phyloP scores from a whole-genome alignment of 2,329 filamentous ascomycete species.

The Beauveria sp. region DNA sequence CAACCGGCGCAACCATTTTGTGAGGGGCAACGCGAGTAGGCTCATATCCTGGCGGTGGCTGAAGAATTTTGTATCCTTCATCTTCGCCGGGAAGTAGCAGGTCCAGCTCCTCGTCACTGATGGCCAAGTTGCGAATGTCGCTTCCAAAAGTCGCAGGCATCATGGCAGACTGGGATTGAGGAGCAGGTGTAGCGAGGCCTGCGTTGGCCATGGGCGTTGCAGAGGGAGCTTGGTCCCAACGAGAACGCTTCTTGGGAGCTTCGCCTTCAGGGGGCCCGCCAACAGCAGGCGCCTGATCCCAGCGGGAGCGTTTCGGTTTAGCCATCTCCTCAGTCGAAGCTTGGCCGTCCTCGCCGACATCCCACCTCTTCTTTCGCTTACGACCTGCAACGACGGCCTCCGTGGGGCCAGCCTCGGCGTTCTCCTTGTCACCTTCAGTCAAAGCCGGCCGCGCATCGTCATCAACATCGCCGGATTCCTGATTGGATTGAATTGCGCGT shows the following conservation, averaged over 20 bases:
- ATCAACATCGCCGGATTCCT: constrained; percentile 44
- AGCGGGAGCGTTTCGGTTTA: constrained; percentile 72
- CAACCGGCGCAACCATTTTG: constrained; percentile 65
- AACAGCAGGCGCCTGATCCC: constrained; percentile 72
- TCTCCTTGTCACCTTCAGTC: constrained; percentile 67
- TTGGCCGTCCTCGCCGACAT: constrained; percentile 54
- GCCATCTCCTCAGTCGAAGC: constrained; percentile 41
- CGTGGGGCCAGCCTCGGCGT: constrained; percentile 60
- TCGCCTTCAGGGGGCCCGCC: constrained; percentile 38
- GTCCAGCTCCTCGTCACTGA: constrained; percentile 93
- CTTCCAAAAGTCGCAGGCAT: constrained; percentile 64
- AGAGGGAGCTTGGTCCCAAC: constrained; percentile 87
- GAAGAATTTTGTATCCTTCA: constrained; percentile 87
- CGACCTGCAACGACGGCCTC: constrained; percentile 55
- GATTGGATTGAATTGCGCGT: constrained; percentile 68
- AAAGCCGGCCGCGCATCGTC: constrained; percentile 67
- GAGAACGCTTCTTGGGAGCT: constrained; percentile 65
- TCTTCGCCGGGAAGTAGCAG: constrained; percentile 79
- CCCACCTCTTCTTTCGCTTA: constrained; percentile 95
- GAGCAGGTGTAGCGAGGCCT: constrained; percentile 72
- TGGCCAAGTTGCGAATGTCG: constrained; percentile 73
- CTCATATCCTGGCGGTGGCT: constrained; percentile 86
- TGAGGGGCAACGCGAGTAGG: constrained; percentile 71
- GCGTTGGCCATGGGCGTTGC: constrained; percentile 67
- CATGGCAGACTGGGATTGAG: constrained; percentile 54